Evolutionary conservation across 176 grass and related monocot genomes (phyloP), one percentile per base, ranked within the genome.

Genomic region (Dactylis glomerata): DNA sequence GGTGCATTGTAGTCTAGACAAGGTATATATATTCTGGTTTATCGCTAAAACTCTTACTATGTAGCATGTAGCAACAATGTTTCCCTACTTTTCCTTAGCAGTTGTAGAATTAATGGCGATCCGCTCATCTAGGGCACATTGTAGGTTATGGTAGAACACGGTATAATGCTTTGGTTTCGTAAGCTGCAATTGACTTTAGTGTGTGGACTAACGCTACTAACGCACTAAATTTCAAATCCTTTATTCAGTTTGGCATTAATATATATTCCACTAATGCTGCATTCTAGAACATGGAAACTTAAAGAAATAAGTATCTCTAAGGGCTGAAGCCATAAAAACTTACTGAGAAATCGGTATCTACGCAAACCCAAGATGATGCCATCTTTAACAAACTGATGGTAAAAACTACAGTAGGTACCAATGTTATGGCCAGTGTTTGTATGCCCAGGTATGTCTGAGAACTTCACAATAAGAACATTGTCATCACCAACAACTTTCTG

Each of bases 401-500:
- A 45, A 45, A 1, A 45, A 45, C 42, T 45, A 45, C 3, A 45
- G 42, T 76, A 85, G 14, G 47, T 57, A 58, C 49, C 2, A 5
- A 75, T 68, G 10, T 52, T 33, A 30, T 78, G 12, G 3, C 1
- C 40, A 33, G 24, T 51, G 27, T 50, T 50, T 16, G 13, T 75
- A 28, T 59, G 42, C 36, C 55, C 50, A 37, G 8, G 37, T 70
- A 46, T 75, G 0, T 51, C 45, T 30, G 45, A 75, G 10, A 96
- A 93, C 81, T 97, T 97, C 15, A 97, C 89, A 28, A 89, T n/a
- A 36, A 97, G 82, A 52, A 97, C 73, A 78, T 97, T 93, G 17
- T 97, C 91, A 89, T 97, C 94, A 57, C 94, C 91, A 76, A 97
- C 59, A 78, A 84, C 57, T 72, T 88, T 88, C 37, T 92, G 94